Base-by-base conservation (phyloP, 2,329 filamentous ascomycete genomes). In the Sporothrix euskadiensis region DNA sequence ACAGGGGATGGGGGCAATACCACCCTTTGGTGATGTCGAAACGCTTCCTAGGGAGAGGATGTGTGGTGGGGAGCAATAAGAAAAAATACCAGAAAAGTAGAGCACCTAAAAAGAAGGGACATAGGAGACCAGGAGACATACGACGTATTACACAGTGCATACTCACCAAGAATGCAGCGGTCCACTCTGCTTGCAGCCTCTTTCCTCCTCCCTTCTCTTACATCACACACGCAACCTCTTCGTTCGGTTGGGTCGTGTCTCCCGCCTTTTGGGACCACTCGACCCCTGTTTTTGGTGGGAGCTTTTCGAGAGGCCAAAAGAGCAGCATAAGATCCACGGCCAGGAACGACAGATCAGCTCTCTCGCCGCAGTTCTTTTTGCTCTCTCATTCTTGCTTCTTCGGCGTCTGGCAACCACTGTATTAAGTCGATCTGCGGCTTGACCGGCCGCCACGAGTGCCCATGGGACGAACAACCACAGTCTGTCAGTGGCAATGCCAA, bases 271-370 rank as follows among this genome's bases (percentile, higher is more conserved):
- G 66, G 49, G 49, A 69, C 66, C 66, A 69, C 12, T 4, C 22
- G 19, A 41, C 66, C 66, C 41, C n/a, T 69, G 32, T 19, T 16
- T 49, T 6, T 14, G 10, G 32, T 30, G 35, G 30, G 30, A 54
- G 44, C 7, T 69, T 69, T 69, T 30, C 35, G 2, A 54, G 26
- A 22, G 47, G 35, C 44, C 30, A 30, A 54, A n/a, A 56, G 30
- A 56, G 66, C 66, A 56, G 66, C 47, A 69, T 54, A 56, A 49
- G 66, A 69, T 56, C 49, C 49, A 26, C 66, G n/a, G 49, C 49
- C 66, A 69, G 66, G 66, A 56, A 56, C 66, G 66, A 56, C 32
- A 69, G 66, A 41, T 56, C 49, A 39, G 3, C 32, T 22, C 35
- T 65, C 61, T 66, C 39, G 22, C 30, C 56, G 12, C 52, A 26